Base-by-base conservation (phyloP, 768 basidiomycete genomes). In the Macrolepiota dolichaula region DNA sequence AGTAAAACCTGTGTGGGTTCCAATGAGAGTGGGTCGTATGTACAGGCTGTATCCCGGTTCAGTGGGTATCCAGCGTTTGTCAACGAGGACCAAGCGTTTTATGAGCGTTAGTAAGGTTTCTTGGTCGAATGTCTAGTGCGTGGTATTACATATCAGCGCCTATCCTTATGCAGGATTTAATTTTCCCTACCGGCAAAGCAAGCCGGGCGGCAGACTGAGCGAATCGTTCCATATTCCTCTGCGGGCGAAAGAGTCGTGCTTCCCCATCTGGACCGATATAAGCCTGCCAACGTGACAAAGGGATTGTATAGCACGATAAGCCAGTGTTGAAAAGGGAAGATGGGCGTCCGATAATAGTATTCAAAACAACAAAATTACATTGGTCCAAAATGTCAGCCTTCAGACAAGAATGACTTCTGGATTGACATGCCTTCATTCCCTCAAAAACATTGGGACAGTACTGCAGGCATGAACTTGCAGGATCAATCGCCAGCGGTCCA, bases 361-460 rank as follows among this genome's bases (percentile, higher is more conserved):
- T 27, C 50, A 29, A 27, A 51, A 12, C 50, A 51, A 13, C 27
- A 11, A 29, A 42, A 1, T 51, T 29, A 51, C n/a, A n/a, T n/a
- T n/a, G 29, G 7, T 32, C 29, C 29, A 32, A 32, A 32, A 32
- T 32, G 51, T 19, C 51, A 15, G 37, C 29, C 29, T 19, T 54
- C 22, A 37, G 37, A 37, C 32, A 37, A 36, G 11, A 19, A 27
- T n/a, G n/a, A 12, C 25, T 15, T 15, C 3, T 22, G 13, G 51
- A 42, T 1, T 27, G 12, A 62, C 74, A 12, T 19, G 77, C 81
- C 77, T 83, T 96, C 85, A 96, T 87, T 7, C 95, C 92, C 72
- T 97, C 94, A 68, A 97, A 95, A 15, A 88, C 83, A 63, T 86
- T 82, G 36, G 92, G 87, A 9, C 89, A 89, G 74, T 96, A 96